Conservation (phyloP, 2,329 filamentous ascomycete genomes). For the Ophiocordyceps sinensis region DNA sequence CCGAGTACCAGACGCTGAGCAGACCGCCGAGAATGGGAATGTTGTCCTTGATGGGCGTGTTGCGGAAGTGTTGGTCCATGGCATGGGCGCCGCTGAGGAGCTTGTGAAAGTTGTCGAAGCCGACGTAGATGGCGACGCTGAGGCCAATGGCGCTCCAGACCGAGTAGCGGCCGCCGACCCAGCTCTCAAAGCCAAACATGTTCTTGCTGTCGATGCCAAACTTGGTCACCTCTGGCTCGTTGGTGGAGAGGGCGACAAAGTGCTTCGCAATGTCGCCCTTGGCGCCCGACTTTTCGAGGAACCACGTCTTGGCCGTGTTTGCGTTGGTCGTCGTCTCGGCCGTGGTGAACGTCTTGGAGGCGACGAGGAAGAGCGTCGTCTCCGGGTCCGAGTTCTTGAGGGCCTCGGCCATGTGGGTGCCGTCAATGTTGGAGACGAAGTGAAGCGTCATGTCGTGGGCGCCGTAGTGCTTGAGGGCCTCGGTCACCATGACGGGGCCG, state of each 20-base stretch:
- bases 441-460: constrained; percentile 76
- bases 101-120: constrained; percentile 93
- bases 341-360: constrained; percentile 98
- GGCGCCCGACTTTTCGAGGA: constrained; percentile 65
- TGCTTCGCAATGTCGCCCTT: constrained; percentile 91
- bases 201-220: constrained; percentile 98
- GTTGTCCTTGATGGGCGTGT: constrained; percentile 83
- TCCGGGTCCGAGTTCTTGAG: constrained; percentile 81
- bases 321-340: constrained; percentile 96
- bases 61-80: constrained; percentile 97
- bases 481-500: constrained; percentile 96
- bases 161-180: constrained; percentile 96
- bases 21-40: constrained; percentile 87
- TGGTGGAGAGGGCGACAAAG: constrained; percentile 96
- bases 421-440: constrained; percentile 99
- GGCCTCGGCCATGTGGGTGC: constrained; percentile 92
- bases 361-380: constrained; percentile 96
- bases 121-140: constrained; percentile 87
- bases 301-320: constrained; percentile 94
- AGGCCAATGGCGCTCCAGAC: constrained; percentile 98
- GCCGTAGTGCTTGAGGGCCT: constrained; percentile 91
- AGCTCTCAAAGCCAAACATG: constrained; percentile 99
- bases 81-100: constrained; percentile 89
- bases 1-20: constrained; percentile 94
- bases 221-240: constrained; percentile 88